Percentiles rank a stretch among this genome's conserved stretches.
Conservation (phyloP, 805 yeast genomes). For the Tetrapisispora phaffii region DNA sequence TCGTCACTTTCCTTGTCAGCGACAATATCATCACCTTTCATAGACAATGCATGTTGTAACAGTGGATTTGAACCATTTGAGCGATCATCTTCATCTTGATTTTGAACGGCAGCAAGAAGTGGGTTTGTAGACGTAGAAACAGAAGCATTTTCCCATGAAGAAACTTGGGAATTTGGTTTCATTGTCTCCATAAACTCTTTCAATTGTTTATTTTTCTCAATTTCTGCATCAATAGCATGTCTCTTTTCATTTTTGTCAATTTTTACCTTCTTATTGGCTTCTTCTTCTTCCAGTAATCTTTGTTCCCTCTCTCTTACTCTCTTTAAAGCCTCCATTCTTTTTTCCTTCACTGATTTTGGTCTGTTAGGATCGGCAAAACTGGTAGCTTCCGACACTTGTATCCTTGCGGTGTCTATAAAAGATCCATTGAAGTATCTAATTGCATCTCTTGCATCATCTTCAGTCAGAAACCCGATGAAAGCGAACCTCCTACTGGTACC, state of each 20-base stretch:
- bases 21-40: constrained; percentile 23
- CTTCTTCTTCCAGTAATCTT: constrained; percentile 31
- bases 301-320: constrained; percentile 42
- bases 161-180: constrained; percentile 61
- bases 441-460: constrained; percentile 67
- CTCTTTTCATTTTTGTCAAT: constrained; percentile 26
- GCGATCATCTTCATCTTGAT: constrained; percentile 26
- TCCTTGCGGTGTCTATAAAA: constrained; percentile 71
- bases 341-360: constrained; percentile 53
- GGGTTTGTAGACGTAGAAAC: not conserved
- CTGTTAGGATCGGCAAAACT: constrained; percentile 76
- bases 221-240: constrained; percentile 45
- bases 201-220: constrained; percentile 54
- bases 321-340: constrained; percentile 40
- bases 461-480: constrained; percentile 74
- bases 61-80: constrained; percentile 27
- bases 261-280: constrained; percentile 26
- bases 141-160: constrained; percentile 53
- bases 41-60: constrained; percentile 33
- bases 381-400: constrained; percentile 76
- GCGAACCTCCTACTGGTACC: constrained; percentile 93
- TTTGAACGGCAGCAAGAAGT: constrained; percentile 12
- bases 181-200: constrained; percentile 75
- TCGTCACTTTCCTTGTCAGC: constrained; percentile 37
- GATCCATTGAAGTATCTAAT: constrained; percentile 66